Evolutionary conservation across 257 asterid genomes (phyloP).

Genomic region (Salvia miltiorrhiza): DNA sequence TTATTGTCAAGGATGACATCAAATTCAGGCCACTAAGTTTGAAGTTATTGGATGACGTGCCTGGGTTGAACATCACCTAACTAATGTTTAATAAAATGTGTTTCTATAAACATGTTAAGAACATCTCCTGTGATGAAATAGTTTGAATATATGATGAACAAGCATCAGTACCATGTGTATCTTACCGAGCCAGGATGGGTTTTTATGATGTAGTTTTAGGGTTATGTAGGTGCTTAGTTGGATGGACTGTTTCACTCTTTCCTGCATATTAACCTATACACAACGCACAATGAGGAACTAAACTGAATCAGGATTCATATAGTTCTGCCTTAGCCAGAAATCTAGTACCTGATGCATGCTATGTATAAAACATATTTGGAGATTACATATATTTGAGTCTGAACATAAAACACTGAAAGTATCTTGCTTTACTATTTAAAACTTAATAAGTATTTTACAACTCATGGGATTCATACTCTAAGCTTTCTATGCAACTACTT

Average conservation of each 20-base stretch:
- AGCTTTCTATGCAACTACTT: background rate
- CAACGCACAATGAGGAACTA: background rate
- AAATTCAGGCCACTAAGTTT: background rate
- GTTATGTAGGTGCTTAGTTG: background rate
- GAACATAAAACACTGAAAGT: background rate
- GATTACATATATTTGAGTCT: background rate
- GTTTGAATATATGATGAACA: background rate
- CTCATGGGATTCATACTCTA: background rate
- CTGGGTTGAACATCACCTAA: background rate
- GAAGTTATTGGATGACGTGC: background rate
- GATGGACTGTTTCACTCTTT: background rate
- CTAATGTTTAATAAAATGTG: no score
- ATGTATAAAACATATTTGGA: background rate
- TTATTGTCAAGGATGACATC: no score
- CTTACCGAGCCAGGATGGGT: background rate
- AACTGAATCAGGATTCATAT: background rate
- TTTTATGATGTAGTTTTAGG: background rate
- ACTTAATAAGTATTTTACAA: background rate
- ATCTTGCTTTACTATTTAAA: background rate
- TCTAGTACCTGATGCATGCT: background rate
- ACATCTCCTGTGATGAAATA: background rate
- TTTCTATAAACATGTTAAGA: background rate
- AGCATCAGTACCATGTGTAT: background rate
- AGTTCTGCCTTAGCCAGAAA: background rate
- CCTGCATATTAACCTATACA: conserved; percentile 1